These are phyloP conservation scores for Amanita molliuscula DNA, from an alignment of 768 basidiomycete species.

Conservation along the genomic window DNA sequence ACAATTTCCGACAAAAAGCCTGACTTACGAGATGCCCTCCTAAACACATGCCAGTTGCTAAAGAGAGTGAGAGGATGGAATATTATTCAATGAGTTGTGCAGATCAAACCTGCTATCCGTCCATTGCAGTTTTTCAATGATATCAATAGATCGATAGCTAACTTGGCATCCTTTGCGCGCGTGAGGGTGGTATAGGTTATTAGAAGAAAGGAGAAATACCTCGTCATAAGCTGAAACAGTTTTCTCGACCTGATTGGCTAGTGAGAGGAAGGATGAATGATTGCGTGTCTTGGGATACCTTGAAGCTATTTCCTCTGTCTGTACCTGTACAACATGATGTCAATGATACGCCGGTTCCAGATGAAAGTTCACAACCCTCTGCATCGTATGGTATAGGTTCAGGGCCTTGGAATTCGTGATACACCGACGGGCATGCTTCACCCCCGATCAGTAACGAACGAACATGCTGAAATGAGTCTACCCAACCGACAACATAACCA, in stretches of 20 bases:
- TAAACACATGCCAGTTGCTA: slow-evolving; percentile 86
- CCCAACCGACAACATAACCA: slow-evolving; percentile 71
- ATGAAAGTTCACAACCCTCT: slow-evolving; percentile 42
- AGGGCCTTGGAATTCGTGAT: slow-evolving; percentile 89
- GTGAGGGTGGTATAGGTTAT: neutral
- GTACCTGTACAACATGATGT: slow-evolving; percentile 7
- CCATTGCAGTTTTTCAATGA: slow-evolving; percentile 82
- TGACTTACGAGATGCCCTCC: slow-evolving; percentile 55
- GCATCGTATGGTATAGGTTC: slow-evolving; percentile 83
- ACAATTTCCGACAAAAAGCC: neutral
- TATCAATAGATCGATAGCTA: slow-evolving; percentile 65
- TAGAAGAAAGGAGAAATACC: slow-evolving; percentile 26
- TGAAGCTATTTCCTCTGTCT: slow-evolving; percentile 85
- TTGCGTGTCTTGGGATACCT: slow-evolving; percentile 32
- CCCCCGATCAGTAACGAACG: neutral
- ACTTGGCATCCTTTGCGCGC: slow-evolving; percentile 55
- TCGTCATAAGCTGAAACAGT: slow-evolving; percentile 81
- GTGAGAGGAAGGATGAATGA: neutral
- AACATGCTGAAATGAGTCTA: slow-evolving; percentile 1
- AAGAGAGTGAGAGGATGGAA: neutral
- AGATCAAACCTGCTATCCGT: slow-evolving; percentile 60
- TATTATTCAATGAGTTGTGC: slow-evolving; percentile 2
- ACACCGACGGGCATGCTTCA: slow-evolving; percentile 72
- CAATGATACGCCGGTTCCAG: neutral
- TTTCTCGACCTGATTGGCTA: slow-evolving; percentile 67